Conservation (phyloP, 345 rosid species). For the Ceriops tagal region DNA sequence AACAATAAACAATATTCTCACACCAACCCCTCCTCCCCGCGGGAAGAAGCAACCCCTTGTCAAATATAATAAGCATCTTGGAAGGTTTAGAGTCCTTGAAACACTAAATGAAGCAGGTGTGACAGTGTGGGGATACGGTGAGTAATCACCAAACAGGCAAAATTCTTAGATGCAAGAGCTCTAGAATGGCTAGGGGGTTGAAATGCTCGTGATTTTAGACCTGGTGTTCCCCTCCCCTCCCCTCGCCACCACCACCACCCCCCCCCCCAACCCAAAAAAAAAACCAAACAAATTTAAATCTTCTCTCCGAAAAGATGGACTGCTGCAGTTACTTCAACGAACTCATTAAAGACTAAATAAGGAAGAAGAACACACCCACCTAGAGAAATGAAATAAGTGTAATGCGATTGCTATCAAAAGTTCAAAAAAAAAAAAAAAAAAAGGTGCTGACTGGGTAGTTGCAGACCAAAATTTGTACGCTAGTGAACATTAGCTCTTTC, state of each 20-base stretch:
- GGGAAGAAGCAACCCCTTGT: slow-evolving; percentile 44
- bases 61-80: slow-evolving; percentile 34
- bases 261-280: too few species aligned
- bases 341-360: slow-evolving; percentile 28
- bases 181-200: slow-evolving; percentile 25
- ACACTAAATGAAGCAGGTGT: slow-evolving; percentile 21
- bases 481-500: neutral
- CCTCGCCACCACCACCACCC: too few species aligned
- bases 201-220: slow-evolving; percentile 25
- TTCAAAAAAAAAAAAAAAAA: neutral
- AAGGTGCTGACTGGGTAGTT: neutral
- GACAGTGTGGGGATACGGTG: slow-evolving; percentile 32
- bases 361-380: slow-evolving; percentile 25
- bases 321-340: slow-evolving; percentile 26
- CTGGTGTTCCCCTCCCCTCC: slow-evolving; percentile 15
- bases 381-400: slow-evolving; percentile 21
- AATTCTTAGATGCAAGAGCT: slow-evolving; percentile 37
- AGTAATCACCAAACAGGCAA: slow-evolving; percentile 45
- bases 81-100: slow-evolving; percentile 48
- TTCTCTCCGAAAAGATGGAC: slow-evolving; percentile 2
- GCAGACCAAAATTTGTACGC: neutral
- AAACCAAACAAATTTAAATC: slow-evolving; percentile 14
- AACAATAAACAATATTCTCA: slow-evolving; percentile 37
- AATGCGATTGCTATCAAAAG: neutral
- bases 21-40: slow-evolving; percentile 12